These are phyloP conservation scores for Sarocladium kiliense DNA, from an alignment of 2,329 filamentous ascomycete species.

Conservation along the genomic window DNA sequence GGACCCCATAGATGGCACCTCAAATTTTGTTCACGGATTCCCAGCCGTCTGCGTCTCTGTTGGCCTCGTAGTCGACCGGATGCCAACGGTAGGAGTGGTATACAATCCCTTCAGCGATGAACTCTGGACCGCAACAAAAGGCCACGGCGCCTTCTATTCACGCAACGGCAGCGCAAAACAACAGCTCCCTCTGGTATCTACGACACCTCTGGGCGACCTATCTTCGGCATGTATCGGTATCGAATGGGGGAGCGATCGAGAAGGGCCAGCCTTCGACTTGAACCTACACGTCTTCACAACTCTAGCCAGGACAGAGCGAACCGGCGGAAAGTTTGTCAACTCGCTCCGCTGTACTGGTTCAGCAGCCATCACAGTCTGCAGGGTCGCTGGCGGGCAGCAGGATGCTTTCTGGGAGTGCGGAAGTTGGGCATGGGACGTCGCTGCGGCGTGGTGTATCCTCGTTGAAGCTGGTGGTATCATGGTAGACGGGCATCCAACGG, in stretches of 20 bases:
- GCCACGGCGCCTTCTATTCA: background rate
- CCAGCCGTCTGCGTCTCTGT: slow-evolving; percentile 2
- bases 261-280: background rate
- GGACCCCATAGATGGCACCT: background rate
- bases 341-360: slow-evolving; percentile 1
- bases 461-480: slow-evolving; percentile 1
- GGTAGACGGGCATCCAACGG: slow-evolving; percentile 2
- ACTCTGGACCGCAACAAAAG: slow-evolving; percentile 1
- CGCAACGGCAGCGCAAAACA: background rate
- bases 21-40: slow-evolving; percentile 1
- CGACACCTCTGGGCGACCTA: background rate
- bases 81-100: background rate
- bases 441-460: slow-evolving; percentile 3
- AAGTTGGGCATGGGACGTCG: slow-evolving; percentile 2
- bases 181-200: background rate
- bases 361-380: background rate
- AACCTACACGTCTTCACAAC: slow-evolving; percentile 5
- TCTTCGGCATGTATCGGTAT: slow-evolving; percentile 4
- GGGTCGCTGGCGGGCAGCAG: background rate
- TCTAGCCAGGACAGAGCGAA: background rate
- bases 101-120: background rate
- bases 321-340: background rate
- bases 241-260: slow-evolving; percentile 1
- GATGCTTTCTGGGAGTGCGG: slow-evolving; percentile 3
- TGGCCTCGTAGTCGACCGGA: background rate